phyloP scores from a whole-genome alignment of 352 stramenopile species.

The Phytophthora kernoviae region DNA sequence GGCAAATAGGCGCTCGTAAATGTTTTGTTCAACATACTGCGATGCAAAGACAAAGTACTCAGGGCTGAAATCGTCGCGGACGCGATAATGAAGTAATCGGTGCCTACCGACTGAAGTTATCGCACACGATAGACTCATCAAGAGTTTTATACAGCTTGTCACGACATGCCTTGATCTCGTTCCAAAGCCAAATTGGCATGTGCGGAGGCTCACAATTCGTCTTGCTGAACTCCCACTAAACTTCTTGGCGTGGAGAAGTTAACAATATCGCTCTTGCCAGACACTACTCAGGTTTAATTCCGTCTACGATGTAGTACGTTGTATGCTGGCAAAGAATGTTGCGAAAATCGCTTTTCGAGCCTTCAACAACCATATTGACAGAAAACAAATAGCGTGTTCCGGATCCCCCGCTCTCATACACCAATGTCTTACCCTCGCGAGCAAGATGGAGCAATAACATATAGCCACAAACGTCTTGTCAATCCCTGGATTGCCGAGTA shows the following conservation, averaged over 20 bases:
- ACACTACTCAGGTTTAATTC: too few relatives aligned
- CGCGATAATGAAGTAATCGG: slow-evolving; percentile 22
- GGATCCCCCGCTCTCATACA: slow-evolving; percentile 24
- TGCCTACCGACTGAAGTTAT: slow-evolving; percentile 3
- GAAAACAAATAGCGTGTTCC: slow-evolving; percentile 3
- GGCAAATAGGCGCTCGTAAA: slow-evolving; percentile 6
- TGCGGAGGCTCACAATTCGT: too few relatives aligned
- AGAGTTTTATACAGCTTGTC: slow-evolving; percentile 12
- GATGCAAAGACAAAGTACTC: slow-evolving; percentile 18
- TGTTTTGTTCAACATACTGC: slow-evolving; percentile 8
- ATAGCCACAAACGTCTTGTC: slow-evolving; percentile 36
- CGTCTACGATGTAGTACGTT: too few relatives aligned
- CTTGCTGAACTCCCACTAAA: too few relatives aligned
- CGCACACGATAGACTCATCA: too few relatives aligned
- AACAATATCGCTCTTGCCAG: too few relatives aligned
- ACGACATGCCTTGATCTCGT: too few relatives aligned
- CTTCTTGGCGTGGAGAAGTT: too few relatives aligned
- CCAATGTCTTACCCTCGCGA: slow-evolving; percentile 25
- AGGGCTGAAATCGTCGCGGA: neutral
- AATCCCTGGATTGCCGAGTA: slow-evolving; percentile 38
- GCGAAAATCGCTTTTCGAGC: too few relatives aligned
- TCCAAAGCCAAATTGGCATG: too few relatives aligned
- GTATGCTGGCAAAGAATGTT: too few relatives aligned
- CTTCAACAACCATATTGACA: too few relatives aligned
- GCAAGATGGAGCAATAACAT: slow-evolving; percentile 31